Evolutionary conservation across 2,329 filamentous ascomycete genomes (phyloP).

Genomic region (Akanthomyces uredinophilus): DNA sequence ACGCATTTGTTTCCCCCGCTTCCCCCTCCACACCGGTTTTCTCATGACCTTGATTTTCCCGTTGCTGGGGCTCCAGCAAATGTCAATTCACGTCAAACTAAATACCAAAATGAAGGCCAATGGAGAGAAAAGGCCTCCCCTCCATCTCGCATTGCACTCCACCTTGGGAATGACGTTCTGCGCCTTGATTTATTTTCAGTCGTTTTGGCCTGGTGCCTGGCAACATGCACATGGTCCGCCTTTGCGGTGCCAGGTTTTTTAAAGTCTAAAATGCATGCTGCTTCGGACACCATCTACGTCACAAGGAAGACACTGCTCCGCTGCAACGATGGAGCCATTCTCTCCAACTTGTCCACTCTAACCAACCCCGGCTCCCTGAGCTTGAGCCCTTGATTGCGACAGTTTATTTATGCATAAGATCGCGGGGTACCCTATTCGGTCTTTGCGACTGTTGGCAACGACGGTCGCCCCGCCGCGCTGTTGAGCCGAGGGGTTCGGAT

Average conservation of each 20-base stretch:
- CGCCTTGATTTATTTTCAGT: background rate
- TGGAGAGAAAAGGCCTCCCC: constrained; percentile 2
- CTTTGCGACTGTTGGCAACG: background rate
- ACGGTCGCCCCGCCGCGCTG: background rate
- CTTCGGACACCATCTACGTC: background rate
- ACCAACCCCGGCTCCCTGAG: background rate
- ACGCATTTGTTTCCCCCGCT: background rate
- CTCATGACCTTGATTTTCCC: background rate
- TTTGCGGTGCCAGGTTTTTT: background rate
- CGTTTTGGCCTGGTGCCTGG: background rate
- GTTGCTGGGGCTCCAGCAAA: too few species aligned
- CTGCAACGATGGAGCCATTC: background rate
- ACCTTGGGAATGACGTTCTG: background rate
- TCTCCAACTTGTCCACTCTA: background rate
- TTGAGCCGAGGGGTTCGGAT: background rate
- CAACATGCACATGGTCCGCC: background rate
- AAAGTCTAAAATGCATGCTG: background rate
- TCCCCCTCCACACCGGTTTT: background rate
- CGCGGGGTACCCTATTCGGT: background rate
- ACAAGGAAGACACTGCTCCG: background rate
- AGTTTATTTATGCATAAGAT: constrained; percentile 4
- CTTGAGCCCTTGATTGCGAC: background rate
- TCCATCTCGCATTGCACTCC: background rate
- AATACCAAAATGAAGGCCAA: background rate
- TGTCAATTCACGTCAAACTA: too few species aligned